Evolutionary conservation across 192 early-diverging fungal genomes (phyloP).

Genomic region (Tieghemiomyces parasiticus): DNA sequence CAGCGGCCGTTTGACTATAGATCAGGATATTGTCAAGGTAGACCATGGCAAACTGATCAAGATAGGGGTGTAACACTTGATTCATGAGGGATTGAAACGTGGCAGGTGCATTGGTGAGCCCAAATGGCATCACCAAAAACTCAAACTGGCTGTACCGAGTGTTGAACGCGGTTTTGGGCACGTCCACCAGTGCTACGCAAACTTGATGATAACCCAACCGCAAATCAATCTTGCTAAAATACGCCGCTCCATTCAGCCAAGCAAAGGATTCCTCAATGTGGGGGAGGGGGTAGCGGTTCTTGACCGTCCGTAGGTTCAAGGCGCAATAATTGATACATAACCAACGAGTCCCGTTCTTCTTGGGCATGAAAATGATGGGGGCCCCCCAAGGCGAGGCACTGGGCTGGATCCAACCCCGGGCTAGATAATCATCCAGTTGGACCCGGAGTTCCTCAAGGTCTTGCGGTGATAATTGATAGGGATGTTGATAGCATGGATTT

Average conservation of each 20-base stretch:
- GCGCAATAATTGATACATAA: conserved; percentile 31
- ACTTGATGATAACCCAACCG: conserved; percentile 28
- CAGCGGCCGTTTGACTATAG: conserved; percentile 8
- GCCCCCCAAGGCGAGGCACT: conserved; percentile 24
- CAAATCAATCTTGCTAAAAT: conserved; percentile 31
- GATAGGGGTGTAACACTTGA: conserved; percentile 20
- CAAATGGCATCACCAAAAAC: conserved; percentile 41
- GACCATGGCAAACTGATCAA: conserved; percentile 18
- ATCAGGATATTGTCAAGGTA: conserved; percentile 30
- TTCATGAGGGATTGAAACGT: conserved; percentile 37
- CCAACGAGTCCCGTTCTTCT: conserved; percentile 25
- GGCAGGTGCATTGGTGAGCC: conserved; percentile 38
- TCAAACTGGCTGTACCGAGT: conserved; percentile 28
- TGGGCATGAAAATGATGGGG: conserved; percentile 22
- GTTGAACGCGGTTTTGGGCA: conserved; percentile 27
- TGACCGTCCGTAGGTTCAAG: conserved; percentile 26
- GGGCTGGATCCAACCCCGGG: conserved; percentile 18
- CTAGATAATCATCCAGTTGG: conserved; percentile 9
- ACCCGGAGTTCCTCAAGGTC: conserved; percentile 8
- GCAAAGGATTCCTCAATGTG: conserved; percentile 28
- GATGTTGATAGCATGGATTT: no score
- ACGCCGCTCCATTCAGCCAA: conserved; percentile 9
- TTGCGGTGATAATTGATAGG: no score
- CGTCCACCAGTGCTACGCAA: conserved; percentile 16
- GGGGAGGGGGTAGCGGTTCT: conserved; percentile 33